These are phyloP conservation scores for Paramyrothecium roridum DNA, from an alignment of 2,329 filamentous ascomycete genomes.

Conservation along the genomic window DNA sequence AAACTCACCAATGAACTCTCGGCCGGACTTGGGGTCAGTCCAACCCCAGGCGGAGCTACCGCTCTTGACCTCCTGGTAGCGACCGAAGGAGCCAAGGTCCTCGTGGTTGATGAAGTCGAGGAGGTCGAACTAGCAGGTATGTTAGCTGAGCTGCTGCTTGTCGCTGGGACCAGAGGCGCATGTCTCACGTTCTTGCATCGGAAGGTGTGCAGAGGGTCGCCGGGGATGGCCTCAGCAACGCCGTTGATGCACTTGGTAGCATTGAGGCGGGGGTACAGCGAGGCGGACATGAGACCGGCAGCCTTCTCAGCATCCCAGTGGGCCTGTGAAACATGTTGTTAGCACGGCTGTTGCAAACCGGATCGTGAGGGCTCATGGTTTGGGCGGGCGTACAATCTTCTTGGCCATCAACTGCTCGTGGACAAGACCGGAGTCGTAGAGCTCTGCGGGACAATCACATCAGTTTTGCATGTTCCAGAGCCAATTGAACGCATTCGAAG, in stretches of 20 bases:
- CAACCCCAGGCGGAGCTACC: conserved; percentile 41
- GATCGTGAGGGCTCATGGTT: not conserved
- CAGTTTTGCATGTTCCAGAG: not conserved
- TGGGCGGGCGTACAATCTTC: not conserved
- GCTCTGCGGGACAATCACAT: not conserved
- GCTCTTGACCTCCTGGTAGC: conserved; percentile 25
- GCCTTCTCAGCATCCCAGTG: not conserved
- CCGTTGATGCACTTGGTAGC: conserved; percentile 39
- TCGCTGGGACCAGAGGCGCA: not conserved
- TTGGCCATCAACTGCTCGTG: conserved; percentile 1
- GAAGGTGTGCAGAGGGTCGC: conserved; percentile 46
- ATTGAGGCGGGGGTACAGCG: conserved; percentile 30
- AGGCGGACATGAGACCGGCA: not conserved
- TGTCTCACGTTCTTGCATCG: conserved; percentile 39
- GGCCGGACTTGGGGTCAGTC: conserved; percentile 40
- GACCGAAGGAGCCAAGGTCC: conserved; percentile 36
- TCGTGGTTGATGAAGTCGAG: conserved; percentile 54
- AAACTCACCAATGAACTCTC: conserved; percentile 36
- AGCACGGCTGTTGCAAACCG: not conserved
- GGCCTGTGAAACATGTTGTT: not conserved
- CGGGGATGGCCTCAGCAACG: conserved; percentile 38
- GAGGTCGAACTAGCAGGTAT: conserved; percentile 28
- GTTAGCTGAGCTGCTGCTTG: not conserved
- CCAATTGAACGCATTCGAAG: no score
- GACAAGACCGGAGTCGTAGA: conserved; percentile 1